phyloP scores from a whole-genome alignment of 2,329 filamentous ascomycete genomes.

The Xylaria sp. region DNA sequence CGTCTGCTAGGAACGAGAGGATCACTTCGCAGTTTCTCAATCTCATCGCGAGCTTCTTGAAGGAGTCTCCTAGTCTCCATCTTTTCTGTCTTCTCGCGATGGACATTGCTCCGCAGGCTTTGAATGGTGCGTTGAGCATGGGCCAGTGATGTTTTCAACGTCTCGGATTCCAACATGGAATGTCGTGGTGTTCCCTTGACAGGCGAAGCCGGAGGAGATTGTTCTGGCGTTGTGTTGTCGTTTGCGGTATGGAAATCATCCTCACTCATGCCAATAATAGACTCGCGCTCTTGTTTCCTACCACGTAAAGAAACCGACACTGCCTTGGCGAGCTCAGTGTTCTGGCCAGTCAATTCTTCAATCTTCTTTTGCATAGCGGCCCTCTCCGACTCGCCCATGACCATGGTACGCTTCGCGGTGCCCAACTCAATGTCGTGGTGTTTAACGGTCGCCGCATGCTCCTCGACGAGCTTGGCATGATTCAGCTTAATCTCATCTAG shows the following conservation, averaged over 20 bases:
- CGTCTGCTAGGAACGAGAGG: slow-evolving; percentile 58
- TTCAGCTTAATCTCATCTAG: slow-evolving; percentile 86
- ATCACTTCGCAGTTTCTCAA: slow-evolving; percentile 72
- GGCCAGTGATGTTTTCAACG: slow-evolving; percentile 88
- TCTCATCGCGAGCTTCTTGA: slow-evolving; percentile 90
- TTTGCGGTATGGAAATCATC: slow-evolving; percentile 68
- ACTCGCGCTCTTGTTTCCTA: slow-evolving; percentile 68
- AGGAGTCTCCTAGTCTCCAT: slow-evolving; percentile 93
- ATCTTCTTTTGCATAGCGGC: slow-evolving; percentile 81
- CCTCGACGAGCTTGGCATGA: slow-evolving; percentile 80
- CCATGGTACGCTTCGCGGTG: slow-evolving; percentile 78
- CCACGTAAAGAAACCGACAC: slow-evolving; percentile 73
- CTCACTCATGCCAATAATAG: slow-evolving; percentile 62
- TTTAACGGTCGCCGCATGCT: slow-evolving; percentile 77
- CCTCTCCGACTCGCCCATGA: slow-evolving; percentile 78
- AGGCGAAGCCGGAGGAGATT: slow-evolving; percentile 88
- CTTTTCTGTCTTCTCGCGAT: slow-evolving; percentile 98
- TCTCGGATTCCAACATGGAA: slow-evolving; percentile 91
- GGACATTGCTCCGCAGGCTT: slow-evolving; percentile 90
- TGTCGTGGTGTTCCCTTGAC: slow-evolving; percentile 91
- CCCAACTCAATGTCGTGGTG: slow-evolving; percentile 89
- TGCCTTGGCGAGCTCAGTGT: slow-evolving; percentile 86
- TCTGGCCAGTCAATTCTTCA: slow-evolving; percentile 85
- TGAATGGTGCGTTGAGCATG: slow-evolving; percentile 98
- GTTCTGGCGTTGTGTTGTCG: slow-evolving; percentile 79